These are phyloP conservation scores for Mangifera indica DNA, from an alignment of 345 rosid species.

Conservation along the genomic window DNA sequence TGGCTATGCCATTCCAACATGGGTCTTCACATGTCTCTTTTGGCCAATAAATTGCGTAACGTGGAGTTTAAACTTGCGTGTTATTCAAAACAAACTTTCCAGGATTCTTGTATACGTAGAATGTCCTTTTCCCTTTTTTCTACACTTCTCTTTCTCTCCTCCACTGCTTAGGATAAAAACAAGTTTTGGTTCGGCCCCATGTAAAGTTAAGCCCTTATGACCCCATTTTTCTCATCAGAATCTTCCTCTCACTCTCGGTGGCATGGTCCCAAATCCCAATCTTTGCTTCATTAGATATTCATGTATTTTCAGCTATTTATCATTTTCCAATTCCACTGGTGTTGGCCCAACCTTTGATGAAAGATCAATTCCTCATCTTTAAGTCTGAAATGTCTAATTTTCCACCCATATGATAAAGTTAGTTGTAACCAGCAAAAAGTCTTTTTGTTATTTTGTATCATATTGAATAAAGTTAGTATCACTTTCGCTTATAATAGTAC, in stretches of 20 bases:
- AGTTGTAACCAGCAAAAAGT: no score
- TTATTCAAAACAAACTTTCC: slow-evolving; percentile 3
- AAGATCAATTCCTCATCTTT: no score
- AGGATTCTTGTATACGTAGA: background rate
- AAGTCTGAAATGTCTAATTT: no score
- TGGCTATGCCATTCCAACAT: background rate
- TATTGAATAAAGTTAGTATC: no score
- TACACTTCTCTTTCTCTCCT: background rate
- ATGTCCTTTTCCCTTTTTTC: background rate
- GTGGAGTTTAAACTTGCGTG: background rate
- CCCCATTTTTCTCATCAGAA: background rate
- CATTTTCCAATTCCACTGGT: no score
- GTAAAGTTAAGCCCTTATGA: background rate
- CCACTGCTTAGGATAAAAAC: background rate
- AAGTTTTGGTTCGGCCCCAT: background rate
- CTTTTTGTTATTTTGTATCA: no score
- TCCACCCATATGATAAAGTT: no score
- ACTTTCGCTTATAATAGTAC: no score
- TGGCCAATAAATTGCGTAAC: background rate
- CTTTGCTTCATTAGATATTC: background rate
- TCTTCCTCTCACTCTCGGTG: background rate
- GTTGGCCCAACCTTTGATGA: no score
- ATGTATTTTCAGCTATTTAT: no score
- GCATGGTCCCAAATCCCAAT: slow-evolving; percentile 11
- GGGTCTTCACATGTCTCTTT: background rate